Evolutionary conservation across 441 rosid species (phyloP).

Genomic region (Biscutella laevigata): DNA sequence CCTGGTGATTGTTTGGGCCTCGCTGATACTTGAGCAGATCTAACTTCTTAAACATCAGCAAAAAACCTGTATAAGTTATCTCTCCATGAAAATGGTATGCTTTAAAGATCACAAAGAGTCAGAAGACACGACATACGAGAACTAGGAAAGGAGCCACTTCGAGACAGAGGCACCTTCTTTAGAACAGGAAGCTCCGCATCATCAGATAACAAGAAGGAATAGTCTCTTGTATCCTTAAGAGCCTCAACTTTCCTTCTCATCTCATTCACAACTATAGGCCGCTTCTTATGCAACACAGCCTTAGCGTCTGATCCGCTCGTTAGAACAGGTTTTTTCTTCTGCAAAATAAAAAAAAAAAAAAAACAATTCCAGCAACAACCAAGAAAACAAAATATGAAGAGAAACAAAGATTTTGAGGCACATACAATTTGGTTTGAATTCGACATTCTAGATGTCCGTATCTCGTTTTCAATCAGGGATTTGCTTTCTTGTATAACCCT

Average conservation of each 20-base stretch:
- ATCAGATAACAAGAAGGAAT: conserved; percentile 66
- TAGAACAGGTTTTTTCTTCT: conserved; percentile 36
- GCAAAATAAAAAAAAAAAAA: conserved; percentile 24
- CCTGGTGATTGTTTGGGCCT: conserved; percentile 46
- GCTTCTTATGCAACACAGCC: too few relatives aligned
- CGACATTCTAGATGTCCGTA: conserved; percentile 27
- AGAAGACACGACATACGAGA: conserved; percentile 46
- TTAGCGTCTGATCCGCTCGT: conserved; percentile 27
- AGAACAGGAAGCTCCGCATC: conserved; percentile 56
- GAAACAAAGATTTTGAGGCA: conserved; percentile 13
- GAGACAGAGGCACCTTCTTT: conserved; percentile 31
- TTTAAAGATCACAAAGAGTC: conserved; percentile 16
- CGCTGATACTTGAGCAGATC: conserved; percentile 37
- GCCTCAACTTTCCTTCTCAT: conserved; percentile 46
- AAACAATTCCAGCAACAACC: conserved; percentile 9
- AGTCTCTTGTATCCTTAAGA: conserved; percentile 64
- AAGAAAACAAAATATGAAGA: neutral
- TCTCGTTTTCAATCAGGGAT: conserved; percentile 51
- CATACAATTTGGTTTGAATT: conserved; percentile 36
- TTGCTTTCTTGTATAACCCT: conserved; percentile 85
- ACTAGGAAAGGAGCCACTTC: conserved; percentile 24
- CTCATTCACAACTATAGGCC: too few relatives aligned
- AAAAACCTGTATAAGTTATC: conserved; percentile 61
- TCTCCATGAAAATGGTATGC: conserved; percentile 44
- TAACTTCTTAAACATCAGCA: conserved; percentile 74